These are phyloP conservation scores for Xylaria scruposa DNA, from an alignment of 495 filamentous ascomycete genomes.

Conservation along the genomic window DNA sequence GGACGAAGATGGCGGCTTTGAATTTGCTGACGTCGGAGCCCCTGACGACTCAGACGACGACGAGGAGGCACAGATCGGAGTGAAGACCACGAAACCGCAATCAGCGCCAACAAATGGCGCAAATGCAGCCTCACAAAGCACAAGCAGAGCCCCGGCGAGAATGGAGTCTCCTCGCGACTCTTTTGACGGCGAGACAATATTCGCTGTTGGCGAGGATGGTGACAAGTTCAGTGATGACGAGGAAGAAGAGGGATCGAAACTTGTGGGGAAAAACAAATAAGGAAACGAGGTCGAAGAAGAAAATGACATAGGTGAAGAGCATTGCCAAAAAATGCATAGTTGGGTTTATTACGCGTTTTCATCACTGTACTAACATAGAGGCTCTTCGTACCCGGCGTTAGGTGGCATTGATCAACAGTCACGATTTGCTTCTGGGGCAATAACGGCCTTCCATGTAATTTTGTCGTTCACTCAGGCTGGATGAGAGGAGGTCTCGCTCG, in stretches of 20 bases:
- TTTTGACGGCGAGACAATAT: slow-evolving; percentile 91
- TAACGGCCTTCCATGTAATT: slow-evolving; percentile 7
- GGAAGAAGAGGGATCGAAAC: slow-evolving; percentile 50
- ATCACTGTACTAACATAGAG: slow-evolving; percentile 40
- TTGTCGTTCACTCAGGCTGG: slow-evolving; percentile 3
- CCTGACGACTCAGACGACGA: slow-evolving; percentile 72
- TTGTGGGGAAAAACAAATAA: slow-evolving; percentile 63
- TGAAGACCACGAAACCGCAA: slow-evolving; percentile 39
- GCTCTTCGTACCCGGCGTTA: slow-evolving; percentile 35
- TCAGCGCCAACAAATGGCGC: slow-evolving; percentile 12
- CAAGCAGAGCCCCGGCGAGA: slow-evolving; percentile 51
- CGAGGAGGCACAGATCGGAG: slow-evolving; percentile 53
- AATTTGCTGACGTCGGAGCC: slow-evolving; percentile 90
- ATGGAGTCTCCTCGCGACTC: slow-evolving; percentile 64
- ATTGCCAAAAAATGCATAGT: not conserved
- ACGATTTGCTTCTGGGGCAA: slow-evolving; percentile 13
- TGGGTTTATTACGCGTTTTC: slow-evolving; percentile 20
- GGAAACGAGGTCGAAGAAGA: slow-evolving; percentile 4
- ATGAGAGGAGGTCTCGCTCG: not conserved
- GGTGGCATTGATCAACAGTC: slow-evolving; percentile 25
- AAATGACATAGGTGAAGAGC: not conserved
- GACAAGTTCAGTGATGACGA: slow-evolving; percentile 65
- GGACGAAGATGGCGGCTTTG: slow-evolving; percentile 95
- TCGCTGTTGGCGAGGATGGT: slow-evolving; percentile 87
- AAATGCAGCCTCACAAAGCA: slow-evolving; percentile 34